Evolutionary conservation across 129 eudicot species (phyloP).

Genomic region (Arctium lappa): DNA sequence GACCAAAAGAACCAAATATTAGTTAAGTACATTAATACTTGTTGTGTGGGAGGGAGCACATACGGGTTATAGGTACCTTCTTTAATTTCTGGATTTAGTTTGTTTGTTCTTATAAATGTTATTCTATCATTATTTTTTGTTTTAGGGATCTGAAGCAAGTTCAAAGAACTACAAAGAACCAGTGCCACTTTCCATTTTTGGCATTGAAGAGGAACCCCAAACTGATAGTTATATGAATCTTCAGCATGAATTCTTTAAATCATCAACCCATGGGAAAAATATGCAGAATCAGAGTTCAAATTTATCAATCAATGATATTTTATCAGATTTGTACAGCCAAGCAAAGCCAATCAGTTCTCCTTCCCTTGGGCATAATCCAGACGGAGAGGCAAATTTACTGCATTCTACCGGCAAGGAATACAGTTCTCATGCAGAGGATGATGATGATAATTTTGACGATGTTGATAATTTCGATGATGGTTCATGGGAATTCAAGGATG

Average conservation of each 20-base stretch:
- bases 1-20: not conserved
- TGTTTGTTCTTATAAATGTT: not conserved
- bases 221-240: slow-evolving; percentile 34
- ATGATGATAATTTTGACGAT: slow-evolving; percentile 29
- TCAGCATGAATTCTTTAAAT: slow-evolving; percentile 39
- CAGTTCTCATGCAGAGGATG: slow-evolving; percentile 23
- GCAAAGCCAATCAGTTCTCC: slow-evolving; percentile 37
- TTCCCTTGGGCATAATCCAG: slow-evolving; percentile 12
- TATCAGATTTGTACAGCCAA: slow-evolving; percentile 72
- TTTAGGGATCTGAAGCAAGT: slow-evolving; percentile 44
- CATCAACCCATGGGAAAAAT: slow-evolving; percentile 33
- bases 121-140: slow-evolving; percentile 19
- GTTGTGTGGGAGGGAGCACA: not conserved
- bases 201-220: slow-evolving; percentile 58
- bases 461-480: slow-evolving; percentile 41
- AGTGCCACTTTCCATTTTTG: slow-evolving; percentile 71
- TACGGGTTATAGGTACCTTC: not conserved
- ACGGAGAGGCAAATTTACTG: slow-evolving; percentile 20
- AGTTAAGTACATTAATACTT: not conserved
- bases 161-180: slow-evolving; percentile 40
- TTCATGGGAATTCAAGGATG: slow-evolving; percentile 77
- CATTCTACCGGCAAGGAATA: slow-evolving; percentile 26
- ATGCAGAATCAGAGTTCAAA: slow-evolving; percentile 32
- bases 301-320: slow-evolving; percentile 61
- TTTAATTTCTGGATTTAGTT: not conserved